These are phyloP conservation scores for Mycena polygramma DNA, from an alignment of 768 basidiomycete genomes.

Conservation along the genomic window DNA sequence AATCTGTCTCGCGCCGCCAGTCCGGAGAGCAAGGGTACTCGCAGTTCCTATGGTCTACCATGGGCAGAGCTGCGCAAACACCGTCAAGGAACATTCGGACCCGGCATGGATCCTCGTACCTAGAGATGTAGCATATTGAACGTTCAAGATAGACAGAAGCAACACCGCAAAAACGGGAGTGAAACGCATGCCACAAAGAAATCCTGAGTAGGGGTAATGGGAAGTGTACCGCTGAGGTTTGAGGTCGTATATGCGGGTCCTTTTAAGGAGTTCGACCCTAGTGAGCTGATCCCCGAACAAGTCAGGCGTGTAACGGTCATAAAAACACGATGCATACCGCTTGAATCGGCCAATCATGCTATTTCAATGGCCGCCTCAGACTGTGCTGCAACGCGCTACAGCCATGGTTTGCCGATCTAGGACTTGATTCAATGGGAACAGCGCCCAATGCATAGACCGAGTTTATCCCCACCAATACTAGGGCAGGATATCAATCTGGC, in stretches of 20 bases:
- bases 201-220: not conserved
- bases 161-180: conserved; percentile 14
- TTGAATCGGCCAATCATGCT: not conserved
- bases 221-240: not conserved
- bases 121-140: not conserved
- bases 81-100: not conserved
- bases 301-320: not conserved
- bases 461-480: not conserved
- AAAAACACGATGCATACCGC: not conserved
- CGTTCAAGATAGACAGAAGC: conserved; percentile 15
- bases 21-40: not conserved
- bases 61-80: conserved; percentile 1
- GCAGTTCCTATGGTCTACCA: not conserved
- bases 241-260: not conserved
- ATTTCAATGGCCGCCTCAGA: not conserved
- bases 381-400: not conserved
- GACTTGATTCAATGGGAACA: not conserved
- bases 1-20: too few relatives aligned
- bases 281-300: not conserved
- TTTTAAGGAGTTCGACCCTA: not conserved
- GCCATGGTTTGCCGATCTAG: too few relatives aligned
- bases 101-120: not conserved
- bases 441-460: not conserved
- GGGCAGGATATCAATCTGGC: not conserved
- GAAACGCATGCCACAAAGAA: conserved; percentile 11